Evolutionary conservation across 768 basidiomycete genomes (phyloP).

Genomic region (Pleurotus eryngii): DNA sequence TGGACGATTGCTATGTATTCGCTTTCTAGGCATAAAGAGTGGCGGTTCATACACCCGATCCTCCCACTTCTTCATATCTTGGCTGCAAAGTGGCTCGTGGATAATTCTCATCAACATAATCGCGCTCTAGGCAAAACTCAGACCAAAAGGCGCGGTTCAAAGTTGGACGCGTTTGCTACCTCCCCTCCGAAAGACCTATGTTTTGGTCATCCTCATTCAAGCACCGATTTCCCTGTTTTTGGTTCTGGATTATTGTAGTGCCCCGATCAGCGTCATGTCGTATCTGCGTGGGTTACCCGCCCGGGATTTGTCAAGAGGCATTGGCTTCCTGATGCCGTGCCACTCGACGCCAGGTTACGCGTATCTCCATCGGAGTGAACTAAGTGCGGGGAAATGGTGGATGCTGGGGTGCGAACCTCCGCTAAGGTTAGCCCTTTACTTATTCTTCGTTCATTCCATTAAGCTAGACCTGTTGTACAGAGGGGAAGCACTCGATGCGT

Average conservation of each 20-base stretch:
- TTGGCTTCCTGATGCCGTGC: constrained; percentile 93
- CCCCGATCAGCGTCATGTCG: constrained; percentile 72
- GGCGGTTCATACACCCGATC: constrained; percentile 93
- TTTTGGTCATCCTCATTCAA: constrained; percentile 46
- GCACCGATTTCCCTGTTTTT: constrained; percentile 68
- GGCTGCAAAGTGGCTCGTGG: constrained; percentile 67
- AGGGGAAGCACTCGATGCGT: constrained; percentile 48
- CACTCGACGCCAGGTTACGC: constrained; percentile 95
- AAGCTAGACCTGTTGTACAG: constrained; percentile 25
- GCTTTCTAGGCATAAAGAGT: constrained; percentile 89
- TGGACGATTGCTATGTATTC: constrained; percentile 78
- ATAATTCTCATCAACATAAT: constrained; percentile 25
- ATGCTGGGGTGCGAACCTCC: constrained; percentile 93
- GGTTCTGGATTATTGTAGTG: constrained; percentile 72
- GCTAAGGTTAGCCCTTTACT: constrained; percentile 52
- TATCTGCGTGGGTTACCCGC: constrained; percentile 57
- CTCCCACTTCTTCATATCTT: constrained; percentile 82
- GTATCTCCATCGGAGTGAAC: constrained; percentile 71
- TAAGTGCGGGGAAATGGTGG: constrained; percentile 63
- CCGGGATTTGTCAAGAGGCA: constrained; percentile 39
- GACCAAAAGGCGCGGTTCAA: constrained; percentile 7
- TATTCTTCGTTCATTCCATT: neutral
- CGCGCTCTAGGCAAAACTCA: neutral
- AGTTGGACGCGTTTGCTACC: constrained; percentile 9
- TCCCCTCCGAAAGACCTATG: constrained; percentile 31